Evolutionary conservation across 768 basidiomycete genomes (phyloP), one percentile per base, ranked within the genome.

Genomic region (Tricholoma hemisulphureum): DNA sequence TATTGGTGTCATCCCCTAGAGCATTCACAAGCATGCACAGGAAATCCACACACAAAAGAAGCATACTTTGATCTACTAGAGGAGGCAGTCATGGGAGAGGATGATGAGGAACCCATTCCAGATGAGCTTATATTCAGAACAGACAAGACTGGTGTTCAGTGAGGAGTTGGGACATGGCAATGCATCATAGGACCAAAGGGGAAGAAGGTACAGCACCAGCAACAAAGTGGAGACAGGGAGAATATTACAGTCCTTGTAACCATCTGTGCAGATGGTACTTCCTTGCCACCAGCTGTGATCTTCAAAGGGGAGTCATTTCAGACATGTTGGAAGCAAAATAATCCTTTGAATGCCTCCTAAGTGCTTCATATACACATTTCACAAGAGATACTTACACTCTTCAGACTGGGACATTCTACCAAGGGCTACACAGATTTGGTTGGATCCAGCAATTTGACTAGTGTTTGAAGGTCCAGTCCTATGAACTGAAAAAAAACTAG

Each of bases 361-460:
- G 76, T 58, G 16, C 18, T 62, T 41, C 55, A 54, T 48, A 10
- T n/a, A 51, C 26, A 16, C 41, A 49, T 55, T 45, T 41, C 58
- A 39, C 35, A 50, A 61, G 18, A 21, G 18, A 41, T 20, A 59
- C 55, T 55, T 56, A 56, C 31, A 45, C 34, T 20, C 18, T 58
- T 31, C 41, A 74, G 72, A 16, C 49, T 77, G 52, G 68, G 67
- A 9, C 67, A 71, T 41, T 71, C 70, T 7, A 51, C 65, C 52
- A 75, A 75, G 39, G 75, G 78, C 16, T 79, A 70, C 65, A 75
- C 72, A 3, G 65, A 76, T 58, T n/a, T n/a, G n/a, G 67, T 69
- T 2, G 71, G 67, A 70, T 80, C 26, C 67, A 78, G 58, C 56
- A 72, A 18, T 82, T 80, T 57, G 71, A 81, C 35, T 49, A 57